Conservation (phyloP, 2,329 filamentous ascomycete genomes). For the Phialemoniopsis sp. region DNA sequence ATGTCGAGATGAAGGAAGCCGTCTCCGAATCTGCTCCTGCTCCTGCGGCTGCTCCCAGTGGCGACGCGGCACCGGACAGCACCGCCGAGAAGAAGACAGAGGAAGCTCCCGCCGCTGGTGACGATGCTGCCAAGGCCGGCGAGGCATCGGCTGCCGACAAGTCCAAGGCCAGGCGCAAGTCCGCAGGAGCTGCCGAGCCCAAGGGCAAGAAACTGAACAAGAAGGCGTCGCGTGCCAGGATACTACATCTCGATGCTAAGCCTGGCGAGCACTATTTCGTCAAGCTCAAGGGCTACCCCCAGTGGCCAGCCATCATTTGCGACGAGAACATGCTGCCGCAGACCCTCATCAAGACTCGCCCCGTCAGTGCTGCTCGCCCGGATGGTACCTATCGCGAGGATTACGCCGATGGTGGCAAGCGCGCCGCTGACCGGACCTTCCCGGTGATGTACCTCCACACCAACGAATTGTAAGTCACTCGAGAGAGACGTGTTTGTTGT, state of each 20-base stretch:
- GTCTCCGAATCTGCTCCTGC: slow-evolving; percentile 44
- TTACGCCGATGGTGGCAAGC: slow-evolving; percentile 83
- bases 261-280: slow-evolving; percentile 91
- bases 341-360: slow-evolving; percentile 70
- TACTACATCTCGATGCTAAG: slow-evolving; percentile 73
- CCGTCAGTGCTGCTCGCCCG: slow-evolving; percentile 74
- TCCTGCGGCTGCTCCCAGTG: slow-evolving; percentile 19
- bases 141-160: slow-evolving; percentile 27
- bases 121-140: slow-evolving; percentile 15
- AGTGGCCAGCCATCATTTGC: slow-evolving; percentile 91
- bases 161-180: slow-evolving; percentile 66
- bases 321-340: slow-evolving; percentile 91
- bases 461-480: slow-evolving; percentile 85
- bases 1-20: slow-evolving; percentile 69
- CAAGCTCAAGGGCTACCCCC: slow-evolving; percentile 89
- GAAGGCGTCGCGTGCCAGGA: slow-evolving; percentile 74
- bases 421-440: slow-evolving; percentile 78
- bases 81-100: slow-evolving; percentile 26
- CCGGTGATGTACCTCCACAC: slow-evolving; percentile 93
- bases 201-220: slow-evolving; percentile 80
- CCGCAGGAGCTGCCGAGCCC: slow-evolving; percentile 55
- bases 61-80: slow-evolving; percentile 14
- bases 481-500: neutral
- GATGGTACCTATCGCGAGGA: slow-evolving; percentile 88
- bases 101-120: slow-evolving; percentile 15